Evolutionary conservation across 768 basidiomycete genomes (phyloP), one percentile per base, ranked within the genome.

Genomic region (Suillus decipiens): DNA sequence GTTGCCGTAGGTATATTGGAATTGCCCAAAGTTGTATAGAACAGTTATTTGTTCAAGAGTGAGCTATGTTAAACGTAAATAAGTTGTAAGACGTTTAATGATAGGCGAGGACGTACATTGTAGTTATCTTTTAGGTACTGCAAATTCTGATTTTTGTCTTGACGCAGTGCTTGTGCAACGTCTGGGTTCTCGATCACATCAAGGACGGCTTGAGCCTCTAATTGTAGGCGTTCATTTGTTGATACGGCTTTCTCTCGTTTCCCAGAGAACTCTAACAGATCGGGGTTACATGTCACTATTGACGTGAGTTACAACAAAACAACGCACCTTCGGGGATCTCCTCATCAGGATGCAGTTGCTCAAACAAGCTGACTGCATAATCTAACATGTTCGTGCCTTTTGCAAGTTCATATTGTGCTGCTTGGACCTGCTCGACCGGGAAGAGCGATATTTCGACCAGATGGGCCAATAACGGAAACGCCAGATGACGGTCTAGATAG

Each of bases 381-480:
- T 96, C 96, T 63, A 96, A 89, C 96, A 99, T 98, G 77, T 99
- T 98, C 53, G 97, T 99, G 65, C 89, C 93, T 74, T 94, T 96
- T 61, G 95, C 93, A 60, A 99, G 89, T 71, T 98, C 95, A 90
- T 97, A 96, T 79, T 98, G 96, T 42, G 97, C 96, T 45, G 87
- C 80, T 63, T 88, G 87, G 62, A 99, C 85, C 68, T 99, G 87
- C 47, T 91, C 83, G 24, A 83, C 81, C 1, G 93, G 83, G 76
- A 95, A 98, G 45, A 92, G 77, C 19, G 86, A 85, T 10, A 82
- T 84, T 64, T 92, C 89, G 17, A 82, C 84, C 50, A 98, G 88
- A 79, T 96, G 95, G 11, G 91, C 87, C 64, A 99, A 90, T 10
- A 99, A 79, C 33, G 97, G 96, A 70, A 98, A 92, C 43, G 91